Conservation (phyloP, 192 early-diverging fungal species). For the Tieghemiomyces parasiticus region DNA sequence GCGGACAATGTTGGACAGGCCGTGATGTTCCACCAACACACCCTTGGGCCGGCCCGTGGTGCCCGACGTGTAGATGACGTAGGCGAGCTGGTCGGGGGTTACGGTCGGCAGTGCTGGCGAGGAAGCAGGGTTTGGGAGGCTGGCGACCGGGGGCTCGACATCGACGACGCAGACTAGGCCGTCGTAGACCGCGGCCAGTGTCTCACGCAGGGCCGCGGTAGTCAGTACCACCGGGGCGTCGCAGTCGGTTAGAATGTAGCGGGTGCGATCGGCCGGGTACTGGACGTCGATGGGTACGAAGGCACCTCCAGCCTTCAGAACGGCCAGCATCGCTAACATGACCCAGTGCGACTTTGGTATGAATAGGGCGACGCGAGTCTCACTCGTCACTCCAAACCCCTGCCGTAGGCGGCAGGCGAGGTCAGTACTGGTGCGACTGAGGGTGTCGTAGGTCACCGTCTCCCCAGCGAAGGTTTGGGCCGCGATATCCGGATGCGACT, state of each 20-base stretch:
- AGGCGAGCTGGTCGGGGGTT: neutral
- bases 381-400: neutral
- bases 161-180: neutral
- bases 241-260: neutral
- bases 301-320: slow-evolving; percentile 1
- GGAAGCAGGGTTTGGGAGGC: slow-evolving; percentile 11
- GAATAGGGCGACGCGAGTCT: neutral
- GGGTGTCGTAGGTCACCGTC: neutral
- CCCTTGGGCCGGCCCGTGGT: slow-evolving; percentile 10
- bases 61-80: slow-evolving; percentile 9
- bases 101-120: neutral
- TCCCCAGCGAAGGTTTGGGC: neutral
- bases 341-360: neutral
- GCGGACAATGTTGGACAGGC: neutral
- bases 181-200: neutral
- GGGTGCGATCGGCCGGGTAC: neutral
- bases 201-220: neutral
- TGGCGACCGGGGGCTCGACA: neutral
- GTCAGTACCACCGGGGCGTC: neutral
- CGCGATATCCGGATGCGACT: neutral
- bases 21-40: slow-evolving; percentile 1
- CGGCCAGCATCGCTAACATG: neutral
- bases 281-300: slow-evolving; percentile 6
- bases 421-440: neutral
- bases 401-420: neutral